Evolutionary conservation across 1,284 basidiomycete species (phyloP), one percentile per base, ranked within the genome.

Genomic region (Naganishia albida): DNA sequence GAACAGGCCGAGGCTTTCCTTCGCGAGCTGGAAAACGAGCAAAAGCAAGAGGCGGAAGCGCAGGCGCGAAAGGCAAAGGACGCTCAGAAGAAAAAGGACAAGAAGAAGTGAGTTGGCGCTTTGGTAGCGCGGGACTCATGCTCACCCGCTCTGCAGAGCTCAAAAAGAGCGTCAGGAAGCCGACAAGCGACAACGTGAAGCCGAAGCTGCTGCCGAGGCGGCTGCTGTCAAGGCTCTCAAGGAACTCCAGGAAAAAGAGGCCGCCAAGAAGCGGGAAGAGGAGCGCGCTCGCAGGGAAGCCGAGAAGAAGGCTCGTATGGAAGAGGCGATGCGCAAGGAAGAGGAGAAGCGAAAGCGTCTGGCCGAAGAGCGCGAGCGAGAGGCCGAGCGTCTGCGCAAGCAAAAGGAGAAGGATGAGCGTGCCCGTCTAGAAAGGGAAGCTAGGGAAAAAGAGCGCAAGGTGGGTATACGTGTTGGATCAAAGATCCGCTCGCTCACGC

Each of bases 61-160:
- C 93, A 97, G 81, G 90, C 88, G 67, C 95, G 96, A 84, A 94
- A 94, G 81, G 88, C 90, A 77, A 91, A 87, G 70, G 92, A 96
- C 80, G 93, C 93, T 79, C 91, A 97, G 85, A 94, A 93, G 84
- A 98, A 98, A 86, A 98, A 98, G 83, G 71, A 72, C 68, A 78
- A 78, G 74, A 78, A 78, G 72, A 75, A 70, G 78, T 79, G 68
- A 64, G 77, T 70, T 18, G 1, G 28, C 30, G 1, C 16, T 0
- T 28, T 10, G 18, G 20, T 3, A 12, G 7, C 2, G 7, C 7
- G 1, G 10, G 12, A 23, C 50, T 10, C 23, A 13, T 16, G 40
- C 49, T 54, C 13, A 54, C 20, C 30, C 20, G 18, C 52, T 30
- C 8, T 20, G 10, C 72, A 95, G 93, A 80, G 86, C 86, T 77